Percentiles rank a stretch among this genome's conserved stretches.
These are phyloP conservation scores for Chamaenerion angustifolium DNA, from an alignment of 345 rosid species.

Conservation along the genomic window DNA sequence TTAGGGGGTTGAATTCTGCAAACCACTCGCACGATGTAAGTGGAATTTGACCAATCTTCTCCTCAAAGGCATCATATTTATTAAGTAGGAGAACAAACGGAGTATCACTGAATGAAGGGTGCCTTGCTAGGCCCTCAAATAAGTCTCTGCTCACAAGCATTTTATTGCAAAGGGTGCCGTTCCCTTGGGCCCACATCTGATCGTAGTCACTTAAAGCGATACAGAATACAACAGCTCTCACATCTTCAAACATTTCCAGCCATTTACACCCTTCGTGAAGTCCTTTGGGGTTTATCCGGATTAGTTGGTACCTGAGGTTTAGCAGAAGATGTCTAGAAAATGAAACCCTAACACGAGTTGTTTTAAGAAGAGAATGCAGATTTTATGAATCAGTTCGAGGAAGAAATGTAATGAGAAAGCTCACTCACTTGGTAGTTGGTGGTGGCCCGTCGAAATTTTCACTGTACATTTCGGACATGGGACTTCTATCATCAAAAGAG, in stretches of 20 bases:
- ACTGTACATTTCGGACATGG: constrained; percentile 31
- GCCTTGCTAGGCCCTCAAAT: constrained; percentile 35
- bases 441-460: constrained; percentile 27
- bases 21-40: constrained; percentile 46
- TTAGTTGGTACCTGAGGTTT: constrained; percentile 36
- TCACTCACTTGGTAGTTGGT: constrained; percentile 24
- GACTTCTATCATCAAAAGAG: constrained; percentile 41
- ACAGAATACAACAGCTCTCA: constrained; percentile 40
- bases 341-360: not conserved
- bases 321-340: not conserved
- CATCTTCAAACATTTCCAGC: constrained; percentile 62
- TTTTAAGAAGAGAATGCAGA: too few relatives aligned
- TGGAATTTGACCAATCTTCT: constrained; percentile 27
- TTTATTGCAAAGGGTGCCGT: constrained; percentile 22
- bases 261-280: constrained; percentile 43
- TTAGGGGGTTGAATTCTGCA: constrained; percentile 33
- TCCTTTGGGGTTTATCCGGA: constrained; percentile 42
- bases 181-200: constrained; percentile 17
- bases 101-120: constrained; percentile 33
- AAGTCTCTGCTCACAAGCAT: constrained; percentile 37
- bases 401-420: not conserved
- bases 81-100: constrained; percentile 43
- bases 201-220: constrained; percentile 53
- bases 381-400: too few relatives aligned
- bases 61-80: constrained; percentile 43